Conservation (phyloP, 2,329 filamentous ascomycete species). For the Fusarium goolgardi region DNA sequence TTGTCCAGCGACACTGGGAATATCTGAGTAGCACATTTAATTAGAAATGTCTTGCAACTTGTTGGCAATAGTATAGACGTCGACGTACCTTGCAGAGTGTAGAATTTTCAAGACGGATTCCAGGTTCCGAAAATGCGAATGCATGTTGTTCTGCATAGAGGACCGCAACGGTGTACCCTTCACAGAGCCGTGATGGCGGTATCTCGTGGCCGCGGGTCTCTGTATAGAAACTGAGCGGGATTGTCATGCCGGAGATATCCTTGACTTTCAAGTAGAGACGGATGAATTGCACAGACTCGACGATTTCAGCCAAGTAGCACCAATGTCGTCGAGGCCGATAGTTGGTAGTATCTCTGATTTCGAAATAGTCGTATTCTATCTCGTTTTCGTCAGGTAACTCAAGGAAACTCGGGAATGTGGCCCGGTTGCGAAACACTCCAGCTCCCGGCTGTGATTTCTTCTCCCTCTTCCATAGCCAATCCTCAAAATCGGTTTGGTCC, state of each 20-base stretch:
- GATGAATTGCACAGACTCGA: not conserved
- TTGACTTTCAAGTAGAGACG: not conserved
- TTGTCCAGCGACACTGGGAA: not conserved
- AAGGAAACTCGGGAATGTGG: not conserved
- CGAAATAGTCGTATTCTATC: not conserved
- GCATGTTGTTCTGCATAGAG: not conserved
- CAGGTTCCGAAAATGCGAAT: not conserved
- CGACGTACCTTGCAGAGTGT: not conserved
- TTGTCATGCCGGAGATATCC: not conserved
- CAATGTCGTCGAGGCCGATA: not conserved
- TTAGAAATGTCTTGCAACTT: accelerated
- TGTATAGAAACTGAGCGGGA: not conserved
- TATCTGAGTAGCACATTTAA: not conserved
- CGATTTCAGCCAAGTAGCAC: slow-evolving; percentile 4
- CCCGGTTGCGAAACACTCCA: not conserved
- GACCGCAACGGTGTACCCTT: not conserved
- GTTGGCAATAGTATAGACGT: accelerated
- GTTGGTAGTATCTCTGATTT: not conserved
- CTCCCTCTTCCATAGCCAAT: slow-evolving; percentile 1
- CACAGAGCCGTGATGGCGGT: not conserved
- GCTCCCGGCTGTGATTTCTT: accelerated
- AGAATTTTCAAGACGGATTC: not conserved
- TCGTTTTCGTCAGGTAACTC: not conserved
- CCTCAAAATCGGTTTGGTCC: not conserved
- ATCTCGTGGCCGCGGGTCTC: not conserved